Conservation (phyloP, 75 land plant genomes). For the Picea glauca region DNA sequence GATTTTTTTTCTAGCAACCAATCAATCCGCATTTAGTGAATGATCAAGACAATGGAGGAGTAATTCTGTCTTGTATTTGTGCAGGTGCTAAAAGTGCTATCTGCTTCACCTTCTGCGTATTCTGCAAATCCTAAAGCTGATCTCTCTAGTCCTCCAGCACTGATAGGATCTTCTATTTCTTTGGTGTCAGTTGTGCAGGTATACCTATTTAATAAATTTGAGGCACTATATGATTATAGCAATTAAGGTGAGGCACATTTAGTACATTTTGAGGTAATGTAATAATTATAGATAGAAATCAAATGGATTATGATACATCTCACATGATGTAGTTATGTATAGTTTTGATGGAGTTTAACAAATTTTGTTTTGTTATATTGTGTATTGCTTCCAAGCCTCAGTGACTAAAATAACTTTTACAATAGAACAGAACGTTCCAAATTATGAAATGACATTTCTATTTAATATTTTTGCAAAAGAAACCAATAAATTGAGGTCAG, state of each 20-base stretch:
- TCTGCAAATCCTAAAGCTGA: constrained; percentile 78
- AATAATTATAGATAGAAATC: too few species aligned
- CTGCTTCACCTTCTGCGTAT: constrained; percentile 94
- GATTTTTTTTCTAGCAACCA: not conserved
- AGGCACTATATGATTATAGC: not conserved
- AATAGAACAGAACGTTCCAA: too few species aligned
- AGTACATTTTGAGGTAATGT: too few species aligned
- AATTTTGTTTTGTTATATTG: too few species aligned
- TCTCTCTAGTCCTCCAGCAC: constrained; percentile 65
- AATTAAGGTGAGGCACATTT: not conserved
- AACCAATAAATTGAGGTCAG: too few species aligned
- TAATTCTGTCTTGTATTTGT: constrained; percentile 6
- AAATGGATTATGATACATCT: too few species aligned
- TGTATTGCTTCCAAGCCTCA: too few species aligned
- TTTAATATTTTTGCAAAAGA: too few species aligned
- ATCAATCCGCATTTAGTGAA: not conserved
- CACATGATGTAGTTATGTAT: too few species aligned
- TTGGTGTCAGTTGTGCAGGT: constrained; percentile 96
- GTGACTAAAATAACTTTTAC: too few species aligned
- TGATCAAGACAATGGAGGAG: not conserved
- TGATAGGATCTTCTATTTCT: constrained; percentile 74
- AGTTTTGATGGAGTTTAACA: too few species aligned
- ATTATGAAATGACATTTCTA: too few species aligned
- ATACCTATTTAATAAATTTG: constrained; percentile 8
- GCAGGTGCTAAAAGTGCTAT: constrained; percentile 81